phyloP scores from a whole-genome alignment of 805 yeast genomes.

The Debaryomyces hansenii region DNA sequence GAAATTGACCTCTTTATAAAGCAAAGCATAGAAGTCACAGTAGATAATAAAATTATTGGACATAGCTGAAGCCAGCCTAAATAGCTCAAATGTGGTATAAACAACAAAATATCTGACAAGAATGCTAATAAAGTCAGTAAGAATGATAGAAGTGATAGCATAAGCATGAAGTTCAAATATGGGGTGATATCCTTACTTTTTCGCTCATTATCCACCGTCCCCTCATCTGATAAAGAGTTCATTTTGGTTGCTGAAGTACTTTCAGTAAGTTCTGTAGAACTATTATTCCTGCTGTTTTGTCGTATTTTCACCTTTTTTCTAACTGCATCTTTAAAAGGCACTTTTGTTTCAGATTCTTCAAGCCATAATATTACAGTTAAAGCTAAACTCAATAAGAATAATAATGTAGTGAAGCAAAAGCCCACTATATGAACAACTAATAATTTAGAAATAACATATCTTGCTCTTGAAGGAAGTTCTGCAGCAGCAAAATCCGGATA shows the following conservation, averaged over 20 bases:
- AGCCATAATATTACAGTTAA: not conserved
- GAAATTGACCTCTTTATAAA: conserved; percentile 67
- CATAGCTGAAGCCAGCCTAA: conserved; percentile 83
- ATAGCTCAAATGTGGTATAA: conserved; percentile 73
- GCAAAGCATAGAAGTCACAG: conserved; percentile 66
- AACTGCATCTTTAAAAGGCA: not conserved
- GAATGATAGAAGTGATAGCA: conserved; percentile 68
- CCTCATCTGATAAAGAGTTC: not conserved
- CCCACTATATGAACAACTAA: conserved; percentile 43
- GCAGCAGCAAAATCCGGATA: conserved; percentile 19
- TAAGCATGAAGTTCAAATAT: conserved; percentile 51
- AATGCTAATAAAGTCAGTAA: conserved; percentile 70
- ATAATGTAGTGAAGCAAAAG: conserved; percentile 28
- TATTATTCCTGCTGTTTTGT: not conserved
- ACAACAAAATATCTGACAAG: conserved; percentile 77
- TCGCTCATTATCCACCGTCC: not conserved
- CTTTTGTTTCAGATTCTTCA: not conserved
- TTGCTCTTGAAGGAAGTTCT: conserved; percentile 40
- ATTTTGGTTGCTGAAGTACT: not conserved
- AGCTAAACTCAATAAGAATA: conserved; percentile 12
- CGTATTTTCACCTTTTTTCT: not conserved
- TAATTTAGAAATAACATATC: conserved; percentile 40
- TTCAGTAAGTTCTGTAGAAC: not conserved
- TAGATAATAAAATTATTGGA: conserved; percentile 63
- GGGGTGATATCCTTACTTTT: conserved; percentile 17